Base-by-base conservation (phyloP, 1,284 basidiomycete genomes). In the Melampsora larici-populina region DNA sequence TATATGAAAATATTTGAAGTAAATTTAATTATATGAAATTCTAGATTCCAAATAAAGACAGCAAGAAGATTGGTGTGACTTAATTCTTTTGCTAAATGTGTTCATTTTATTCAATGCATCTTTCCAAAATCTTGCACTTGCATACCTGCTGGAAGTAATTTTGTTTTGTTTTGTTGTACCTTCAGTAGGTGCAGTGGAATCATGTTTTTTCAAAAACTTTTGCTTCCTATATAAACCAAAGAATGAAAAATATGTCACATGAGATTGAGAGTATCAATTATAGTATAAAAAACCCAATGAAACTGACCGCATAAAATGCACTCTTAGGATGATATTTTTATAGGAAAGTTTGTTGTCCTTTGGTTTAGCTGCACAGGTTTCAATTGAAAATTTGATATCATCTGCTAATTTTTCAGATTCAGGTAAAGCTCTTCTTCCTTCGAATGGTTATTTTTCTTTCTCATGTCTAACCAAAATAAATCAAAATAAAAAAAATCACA, bases 241-340 rank as follows among this genome's bases (percentile, higher is more conserved):
- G 11, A 21, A 36, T 6, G 46, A 29, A 69, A 17, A 7, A 11
- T 33, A 15, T 1, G 18, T 9, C 6, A 24, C 18, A 26, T 62
- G 17, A 40, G 29, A n/a, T 48, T 79, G n/a, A 18, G 79, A 31
- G 36, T 78, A 36, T 65, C 49, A 36, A 46, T 70, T 51, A 40
- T 13, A 24, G 33, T 79, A 31, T 1, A 26, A 31, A 62, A 68
- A 60, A 2, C 49, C 48, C 9, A n/a, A 48, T 26, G 40, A 60
- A 8, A 91, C 93, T 87, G 92, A 93, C 81, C 67, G 83, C 81
- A 85, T 97, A 94, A 87, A 99, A 99, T 78, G 94, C 95, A 82
- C 97, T 97, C 85, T 97, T 98, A 87, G 99, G 97, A 89, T 94
- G 98, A 84, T 97, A 99, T 85, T 97, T 98, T 84, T 99, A 94